These are phyloP conservation scores for Leccinum variabile DNA, from an alignment of 1,284 basidiomycete species.

Conservation along the genomic window DNA sequence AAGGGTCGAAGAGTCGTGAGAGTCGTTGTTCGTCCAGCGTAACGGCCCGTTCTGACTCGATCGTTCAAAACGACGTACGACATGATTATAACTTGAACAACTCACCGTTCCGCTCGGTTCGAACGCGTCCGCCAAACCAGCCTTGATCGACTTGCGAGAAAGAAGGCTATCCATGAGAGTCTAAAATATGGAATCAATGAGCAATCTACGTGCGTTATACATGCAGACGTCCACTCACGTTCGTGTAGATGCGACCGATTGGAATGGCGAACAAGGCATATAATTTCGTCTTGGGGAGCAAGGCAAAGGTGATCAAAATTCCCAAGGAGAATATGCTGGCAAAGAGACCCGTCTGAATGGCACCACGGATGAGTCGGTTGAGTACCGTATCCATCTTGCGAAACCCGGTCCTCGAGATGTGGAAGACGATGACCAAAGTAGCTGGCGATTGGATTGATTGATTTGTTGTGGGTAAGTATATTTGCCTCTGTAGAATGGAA, in stretches of 20 bases:
- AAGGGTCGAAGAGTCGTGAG: neutral
- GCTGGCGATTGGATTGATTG: neutral
- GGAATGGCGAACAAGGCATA: conserved; percentile 4
- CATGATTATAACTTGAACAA: neutral
- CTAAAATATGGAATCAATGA: neutral
- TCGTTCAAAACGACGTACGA: neutral
- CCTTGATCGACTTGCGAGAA: neutral
- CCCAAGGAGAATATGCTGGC: conserved; percentile 1
- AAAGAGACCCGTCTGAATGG: conserved; percentile 4
- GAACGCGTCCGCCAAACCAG: neutral
- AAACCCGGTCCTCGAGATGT: neutral
- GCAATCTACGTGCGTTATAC: neutral
- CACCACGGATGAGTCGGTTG: conserved; percentile 2
- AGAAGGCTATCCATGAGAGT: conserved; percentile 4
- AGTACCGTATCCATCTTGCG: neutral
- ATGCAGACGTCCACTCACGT: neutral
- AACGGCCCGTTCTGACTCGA: neutral
- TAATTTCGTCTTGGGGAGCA: neutral
- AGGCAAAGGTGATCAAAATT: neutral
- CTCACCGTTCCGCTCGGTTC: neutral
- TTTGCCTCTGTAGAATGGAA: neutral
- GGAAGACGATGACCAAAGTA: neutral
- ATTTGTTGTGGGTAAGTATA: neutral
- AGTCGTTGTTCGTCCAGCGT: neutral
- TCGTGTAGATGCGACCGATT: conserved; percentile 4